A percentile compares a stretch with the other conserved stretches of the same genome.
These are phyloP conservation scores for Chrysoporthe austroafricana DNA, from an alignment of 2,329 filamentous ascomycete genomes.

Conservation along the genomic window DNA sequence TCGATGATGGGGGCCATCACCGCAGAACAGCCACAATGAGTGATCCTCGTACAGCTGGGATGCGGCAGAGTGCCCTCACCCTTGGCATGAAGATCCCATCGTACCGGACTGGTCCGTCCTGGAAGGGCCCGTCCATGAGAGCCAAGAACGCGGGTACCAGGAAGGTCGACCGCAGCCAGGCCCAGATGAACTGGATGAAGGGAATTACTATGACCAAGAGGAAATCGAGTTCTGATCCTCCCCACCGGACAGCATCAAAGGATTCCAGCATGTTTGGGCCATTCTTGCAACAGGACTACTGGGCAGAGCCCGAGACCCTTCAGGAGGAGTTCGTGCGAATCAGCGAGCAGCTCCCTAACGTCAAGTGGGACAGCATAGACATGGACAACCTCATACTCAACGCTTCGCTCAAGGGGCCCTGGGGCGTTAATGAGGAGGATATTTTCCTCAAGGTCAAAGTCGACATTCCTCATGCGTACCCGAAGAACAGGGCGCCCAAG, in stretches of 20 bases:
- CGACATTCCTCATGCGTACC: slow-evolving; percentile 63
- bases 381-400: slow-evolving; percentile 63
- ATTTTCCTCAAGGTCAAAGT: slow-evolving; percentile 68
- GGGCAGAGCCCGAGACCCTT: slow-evolving; percentile 64
- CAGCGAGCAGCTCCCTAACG: slow-evolving; percentile 64
- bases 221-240: slow-evolving; percentile 48
- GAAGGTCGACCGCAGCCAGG: slow-evolving; percentile 51
- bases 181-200: slow-evolving; percentile 72
- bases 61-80: slow-evolving; percentile 46
- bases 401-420: slow-evolving; percentile 67
- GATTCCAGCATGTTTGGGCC: slow-evolving; percentile 56
- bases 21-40: slow-evolving; percentile 66
- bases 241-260: slow-evolving; percentile 56
- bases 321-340: slow-evolving; percentile 69
- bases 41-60: slow-evolving; percentile 53
- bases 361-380: slow-evolving; percentile 66
- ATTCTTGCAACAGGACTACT: slow-evolving; percentile 57
- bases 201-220: slow-evolving; percentile 67
- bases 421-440: slow-evolving; percentile 59
- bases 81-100: slow-evolving; percentile 44
- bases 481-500: slow-evolving; percentile 59
- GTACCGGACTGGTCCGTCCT: slow-evolving; percentile 45
- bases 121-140: slow-evolving; percentile 64
- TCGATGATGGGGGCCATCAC: slow-evolving; percentile 63
- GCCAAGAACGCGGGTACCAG: slow-evolving; percentile 50